These are phyloP conservation scores for Fusarium caatingaense DNA, from an alignment of 2,329 filamentous ascomycete species.

Conservation along the genomic window DNA sequence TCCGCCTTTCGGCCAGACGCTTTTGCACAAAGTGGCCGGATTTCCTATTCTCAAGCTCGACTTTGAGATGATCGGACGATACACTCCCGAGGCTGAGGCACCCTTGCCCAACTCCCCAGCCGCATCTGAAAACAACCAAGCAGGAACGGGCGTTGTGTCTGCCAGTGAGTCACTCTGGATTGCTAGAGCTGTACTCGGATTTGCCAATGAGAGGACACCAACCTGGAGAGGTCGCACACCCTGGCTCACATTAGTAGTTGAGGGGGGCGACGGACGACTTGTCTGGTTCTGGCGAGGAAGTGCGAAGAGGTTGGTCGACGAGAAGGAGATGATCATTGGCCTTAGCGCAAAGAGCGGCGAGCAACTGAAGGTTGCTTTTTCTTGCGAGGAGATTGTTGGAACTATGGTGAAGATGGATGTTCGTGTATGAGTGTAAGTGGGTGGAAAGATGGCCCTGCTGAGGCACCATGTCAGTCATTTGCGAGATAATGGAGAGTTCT, in stretches of 20 bases:
- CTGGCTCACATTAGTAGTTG: conserved; percentile 78
- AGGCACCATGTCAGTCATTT: background rate
- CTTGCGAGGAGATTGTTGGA: conserved; percentile 86
- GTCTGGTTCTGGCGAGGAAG: conserved; percentile 75
- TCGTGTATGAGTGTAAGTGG: conserved; percentile 20
- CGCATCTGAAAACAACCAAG: background rate
- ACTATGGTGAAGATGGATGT: conserved; percentile 56
- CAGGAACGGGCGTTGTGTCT: background rate
- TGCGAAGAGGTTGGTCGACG: conserved; percentile 71
- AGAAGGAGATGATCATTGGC: conserved; percentile 65
- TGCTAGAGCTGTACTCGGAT: conserved; percentile 75
- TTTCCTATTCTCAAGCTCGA: conserved; percentile 73
- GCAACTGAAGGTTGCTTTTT: conserved; percentile 74
- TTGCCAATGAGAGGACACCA: conserved; percentile 72
- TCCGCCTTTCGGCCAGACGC: conserved; percentile 81
- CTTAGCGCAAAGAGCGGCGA: conserved; percentile 65
- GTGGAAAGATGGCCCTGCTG: background rate
- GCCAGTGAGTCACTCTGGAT: conserved; percentile 44
- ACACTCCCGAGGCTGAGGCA: background rate
- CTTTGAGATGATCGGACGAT: conserved; percentile 49
- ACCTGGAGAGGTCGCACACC: conserved; percentile 73
- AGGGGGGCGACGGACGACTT: conserved; percentile 64
- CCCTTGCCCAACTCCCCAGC: background rate
- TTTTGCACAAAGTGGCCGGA: conserved; percentile 71
- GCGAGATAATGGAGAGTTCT: background rate